Base-by-base conservation (phyloP, 352 stramenopile species). In the Blastocystis sp. region DNA sequence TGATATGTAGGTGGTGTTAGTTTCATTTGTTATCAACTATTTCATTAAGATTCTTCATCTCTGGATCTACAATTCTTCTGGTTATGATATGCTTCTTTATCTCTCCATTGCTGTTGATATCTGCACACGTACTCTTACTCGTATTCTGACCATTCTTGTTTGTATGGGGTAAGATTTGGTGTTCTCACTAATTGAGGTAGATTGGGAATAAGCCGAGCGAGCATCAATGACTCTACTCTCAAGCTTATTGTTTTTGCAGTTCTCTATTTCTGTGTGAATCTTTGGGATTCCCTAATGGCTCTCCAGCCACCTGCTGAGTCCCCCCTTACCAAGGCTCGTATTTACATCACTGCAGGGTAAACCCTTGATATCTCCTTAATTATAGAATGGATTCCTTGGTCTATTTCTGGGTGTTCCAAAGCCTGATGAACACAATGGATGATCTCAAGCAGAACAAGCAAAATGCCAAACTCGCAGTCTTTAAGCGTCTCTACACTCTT, bases 381-480 rank as follows among this genome's bases (percentile, higher is more conserved):
- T 17, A 33, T 37, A 84, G 73, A 27, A 51, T 89, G 60, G 78
- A 89, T 42, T 51, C 78, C 40, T 30, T 89, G 60, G 66, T 89
- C 22, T 89, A 89, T 56, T 89, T 89, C 78, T 79, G 60, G 60
- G 66, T 89, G 7, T 89, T 89, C 78, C 53, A 78, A 9, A 79
- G 60, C 48, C 78, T 89, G 9, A 79, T 89, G 60, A 75, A 54
- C 66, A 89, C 78, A 24, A 89, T 89, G 54, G 78, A 89, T 30
- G 58, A 77, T 22, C 27, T 89, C 22, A 37, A 56, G 40, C 60
- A 89, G 42, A 89, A 89, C 60, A 79, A 89, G 42, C 78, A 89
- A 51, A 68, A 76, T 51, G 78, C 78, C 53, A 89, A 89, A 62
- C 48, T 89, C 15, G 60, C 78, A 11, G 66, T 89, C 30, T 89